These are phyloP conservation scores for Auricularia sp. DNA, from an alignment of 768 basidiomycete species.

Conservation along the genomic window DNA sequence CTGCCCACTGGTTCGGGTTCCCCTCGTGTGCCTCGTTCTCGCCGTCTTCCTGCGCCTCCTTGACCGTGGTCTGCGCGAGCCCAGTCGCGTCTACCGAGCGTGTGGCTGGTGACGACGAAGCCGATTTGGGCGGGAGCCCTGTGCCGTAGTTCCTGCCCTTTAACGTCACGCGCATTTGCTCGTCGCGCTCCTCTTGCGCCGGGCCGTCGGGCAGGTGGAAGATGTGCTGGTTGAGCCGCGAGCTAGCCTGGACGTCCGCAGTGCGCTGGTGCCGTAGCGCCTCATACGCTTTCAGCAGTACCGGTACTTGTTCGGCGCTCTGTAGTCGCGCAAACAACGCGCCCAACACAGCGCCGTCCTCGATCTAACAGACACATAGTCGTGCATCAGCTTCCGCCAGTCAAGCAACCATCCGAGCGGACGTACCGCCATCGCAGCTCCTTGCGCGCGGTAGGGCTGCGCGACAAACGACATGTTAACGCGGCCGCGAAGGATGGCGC, in stretches of 20 bases:
- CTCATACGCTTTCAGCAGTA: conserved; percentile 43
- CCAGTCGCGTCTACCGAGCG: conserved; percentile 4
- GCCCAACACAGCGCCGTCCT: conserved; percentile 37
- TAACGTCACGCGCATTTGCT: conserved; percentile 40
- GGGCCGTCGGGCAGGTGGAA: conserved; percentile 50
- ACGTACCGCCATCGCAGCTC: conserved; percentile 34
- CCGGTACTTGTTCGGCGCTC: conserved; percentile 10
- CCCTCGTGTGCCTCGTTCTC: conserved; percentile 17
- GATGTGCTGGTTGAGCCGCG: conserved; percentile 39
- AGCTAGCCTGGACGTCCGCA: conserved; percentile 36
- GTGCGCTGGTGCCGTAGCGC: conserved; percentile 40
- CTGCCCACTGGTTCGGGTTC: conserved; percentile 50
- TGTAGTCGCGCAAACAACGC: conserved; percentile 40
- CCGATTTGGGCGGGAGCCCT: background rate
- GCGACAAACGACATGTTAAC: background rate
- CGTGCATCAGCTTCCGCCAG: background rate
- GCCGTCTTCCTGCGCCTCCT: conserved; percentile 11
- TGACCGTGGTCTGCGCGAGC: background rate
- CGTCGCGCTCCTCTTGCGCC: conserved; percentile 41
- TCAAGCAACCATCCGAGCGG: background rate
- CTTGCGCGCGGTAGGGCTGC: conserved; percentile 42
- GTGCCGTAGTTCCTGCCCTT: conserved; percentile 10
- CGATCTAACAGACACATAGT: conserved; percentile 19
- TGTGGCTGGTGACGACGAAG: conserved; percentile 17
- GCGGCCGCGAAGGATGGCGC: background rate